Evolutionary conservation across 2,329 filamentous ascomycete genomes (phyloP), one percentile per base, ranked within the genome.

Genomic region (Aspergillus sp.): DNA sequence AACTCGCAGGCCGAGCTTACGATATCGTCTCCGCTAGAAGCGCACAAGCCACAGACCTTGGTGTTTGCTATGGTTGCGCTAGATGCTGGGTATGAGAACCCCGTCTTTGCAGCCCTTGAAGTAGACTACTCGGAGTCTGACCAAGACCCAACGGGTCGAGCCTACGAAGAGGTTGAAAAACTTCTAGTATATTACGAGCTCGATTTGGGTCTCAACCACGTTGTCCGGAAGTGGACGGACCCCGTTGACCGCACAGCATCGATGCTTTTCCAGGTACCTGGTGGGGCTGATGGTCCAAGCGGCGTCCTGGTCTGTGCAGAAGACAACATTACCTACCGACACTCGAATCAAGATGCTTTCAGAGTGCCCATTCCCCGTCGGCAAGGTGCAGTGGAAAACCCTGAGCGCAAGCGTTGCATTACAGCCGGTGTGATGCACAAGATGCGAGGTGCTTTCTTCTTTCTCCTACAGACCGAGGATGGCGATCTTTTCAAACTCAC

Each of bases 401-500:
- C 93, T 0, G 88, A 92, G 59, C 85, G 96, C 58, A 97, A 96
- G 74, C 88, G 95, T 27, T 87, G 81, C 33, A 95, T 99, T 58
- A 87, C 93, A 2, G 85, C 90, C 3, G 95, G 95, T 50, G 92
- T 96, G n/a, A 93, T 98, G 87, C 95, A 99, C 78, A 96, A 96
- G 74, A 88, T 97, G 72, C 93, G 95, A 68, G 92, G 92, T 27
- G 92, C 93, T 2, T 99, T 99, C 78, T 99, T 99, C 80, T 96
- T 98, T 73, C 84, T 99, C 3, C 79, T 99, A 0, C 95, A 99
- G 73, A 92, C 90, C 0, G 95, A 99, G 57, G 96, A 99, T 72
- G 95, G 95, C n/a, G 96, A 99, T 73, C 81, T 99, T 6, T 98
- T 99, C 83, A 98, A 98, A 73, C 84, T 98, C 50, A 97, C 89